These are phyloP conservation scores for Exophiala calicioides DNA, from an alignment of 2,329 filamentous ascomycete species.

Conservation along the genomic window DNA sequence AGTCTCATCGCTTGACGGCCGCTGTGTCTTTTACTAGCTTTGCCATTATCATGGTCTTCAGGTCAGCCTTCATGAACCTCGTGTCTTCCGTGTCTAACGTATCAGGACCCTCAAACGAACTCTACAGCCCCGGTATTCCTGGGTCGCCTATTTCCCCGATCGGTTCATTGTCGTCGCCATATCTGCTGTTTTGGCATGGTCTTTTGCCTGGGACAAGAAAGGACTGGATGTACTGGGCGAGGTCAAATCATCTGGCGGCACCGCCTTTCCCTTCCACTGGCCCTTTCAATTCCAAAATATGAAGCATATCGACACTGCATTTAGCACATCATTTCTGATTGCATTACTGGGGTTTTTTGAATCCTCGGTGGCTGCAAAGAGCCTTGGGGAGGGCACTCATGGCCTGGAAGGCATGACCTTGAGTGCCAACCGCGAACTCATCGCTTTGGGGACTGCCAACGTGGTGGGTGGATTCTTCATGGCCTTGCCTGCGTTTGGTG, in stretches of 20 bases:
- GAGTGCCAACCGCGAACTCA: slow-evolving; percentile 88
- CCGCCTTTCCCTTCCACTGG: slow-evolving; percentile 77
- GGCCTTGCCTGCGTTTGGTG: slow-evolving; percentile 89
- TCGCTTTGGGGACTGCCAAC: slow-evolving; percentile 88
- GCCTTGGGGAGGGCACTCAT: slow-evolving; percentile 66
- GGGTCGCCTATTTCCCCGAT: slow-evolving; percentile 86
- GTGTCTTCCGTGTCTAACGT: slow-evolving; percentile 8
- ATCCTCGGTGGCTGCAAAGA: slow-evolving; percentile 93
- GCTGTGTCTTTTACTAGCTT: slow-evolving; percentile 79
- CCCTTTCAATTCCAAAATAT: slow-evolving; percentile 77
- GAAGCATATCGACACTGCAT: slow-evolving; percentile 77
- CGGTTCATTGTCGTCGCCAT: slow-evolving; percentile 86
- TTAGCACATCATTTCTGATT: slow-evolving; percentile 91
- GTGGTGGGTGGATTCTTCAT: slow-evolving; percentile 89
- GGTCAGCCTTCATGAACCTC: slow-evolving; percentile 55
- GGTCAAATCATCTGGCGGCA: slow-evolving; percentile 71
- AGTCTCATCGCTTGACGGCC: slow-evolving; percentile 73
- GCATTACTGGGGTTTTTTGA: slow-evolving; percentile 98
- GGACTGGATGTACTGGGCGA: slow-evolving; percentile 83
- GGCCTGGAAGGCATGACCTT: slow-evolving; percentile 77
- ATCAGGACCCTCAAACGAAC: slow-evolving; percentile 74
- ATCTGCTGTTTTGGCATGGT: slow-evolving; percentile 77
- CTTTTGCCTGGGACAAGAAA: slow-evolving; percentile 72
- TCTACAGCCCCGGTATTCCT: slow-evolving; percentile 75
- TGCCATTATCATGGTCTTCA: slow-evolving; percentile 82